Conservation (phyloP, 78 protist species). For the Protostelium mycophagum region DNA sequence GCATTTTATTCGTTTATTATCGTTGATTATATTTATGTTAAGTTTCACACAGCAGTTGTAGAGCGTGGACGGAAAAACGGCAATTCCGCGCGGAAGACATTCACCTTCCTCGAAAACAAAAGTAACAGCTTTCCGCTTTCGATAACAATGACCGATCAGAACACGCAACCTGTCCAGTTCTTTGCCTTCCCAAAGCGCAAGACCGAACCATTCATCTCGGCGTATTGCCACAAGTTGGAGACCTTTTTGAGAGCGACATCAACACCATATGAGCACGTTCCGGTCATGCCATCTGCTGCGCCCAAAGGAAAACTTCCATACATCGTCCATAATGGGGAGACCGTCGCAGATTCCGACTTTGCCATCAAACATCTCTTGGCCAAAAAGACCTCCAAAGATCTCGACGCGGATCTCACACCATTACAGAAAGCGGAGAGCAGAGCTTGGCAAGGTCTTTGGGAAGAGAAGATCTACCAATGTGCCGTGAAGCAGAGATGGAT, state of each 20-base stretch:
- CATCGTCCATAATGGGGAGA: background rate
- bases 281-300: background rate
- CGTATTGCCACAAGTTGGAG: background rate
- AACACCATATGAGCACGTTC: background rate
- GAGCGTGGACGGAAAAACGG: too few species aligned
- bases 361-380: background rate
- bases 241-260: background rate
- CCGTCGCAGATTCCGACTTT: background rate
- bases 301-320: background rate
- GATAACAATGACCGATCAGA: background rate
- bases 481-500: background rate
- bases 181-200: background rate
- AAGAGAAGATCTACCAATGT: background rate
- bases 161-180: background rate
- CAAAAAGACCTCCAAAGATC: background rate
- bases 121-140: too few species aligned
- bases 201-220: background rate
- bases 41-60: too few species aligned
- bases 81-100: too few species aligned
- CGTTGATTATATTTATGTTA: too few species aligned
- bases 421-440: background rate
- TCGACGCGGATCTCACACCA: background rate
- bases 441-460: background rate
- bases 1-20: too few species aligned
- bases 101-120: too few species aligned